phyloP scores from a whole-genome alignment of 2,329 filamentous ascomycete species.

The Aspergillus sp. region DNA sequence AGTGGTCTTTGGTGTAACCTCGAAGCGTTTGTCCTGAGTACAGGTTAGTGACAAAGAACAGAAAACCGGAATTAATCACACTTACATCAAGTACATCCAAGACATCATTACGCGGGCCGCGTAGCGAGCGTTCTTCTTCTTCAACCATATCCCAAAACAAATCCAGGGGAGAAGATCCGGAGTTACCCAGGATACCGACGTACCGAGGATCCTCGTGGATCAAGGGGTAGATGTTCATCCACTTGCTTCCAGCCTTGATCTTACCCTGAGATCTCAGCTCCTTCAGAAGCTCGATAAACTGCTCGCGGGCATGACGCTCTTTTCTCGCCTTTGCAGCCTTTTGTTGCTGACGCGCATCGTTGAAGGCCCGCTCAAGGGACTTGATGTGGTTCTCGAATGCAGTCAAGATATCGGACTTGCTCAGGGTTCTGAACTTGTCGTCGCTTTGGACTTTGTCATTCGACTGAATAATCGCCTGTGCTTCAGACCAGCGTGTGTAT shows the following conservation, averaged over 20 bases:
- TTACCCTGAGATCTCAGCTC: slow-evolving; percentile 75
- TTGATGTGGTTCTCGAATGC: slow-evolving; percentile 97
- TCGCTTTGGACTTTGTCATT: slow-evolving; percentile 77
- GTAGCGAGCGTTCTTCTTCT: slow-evolving; percentile 86
- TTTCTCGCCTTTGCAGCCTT: slow-evolving; percentile 78
- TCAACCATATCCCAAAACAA: slow-evolving; percentile 96
- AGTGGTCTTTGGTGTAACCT: slow-evolving; percentile 81
- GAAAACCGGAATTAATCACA: slow-evolving; percentile 16
- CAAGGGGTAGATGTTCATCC: slow-evolving; percentile 75
- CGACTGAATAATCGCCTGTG: slow-evolving; percentile 76
- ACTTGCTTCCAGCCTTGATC: slow-evolving; percentile 88
- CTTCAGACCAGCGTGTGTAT: slow-evolving; percentile 92
- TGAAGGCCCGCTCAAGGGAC: slow-evolving; percentile 83
- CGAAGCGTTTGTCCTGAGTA: slow-evolving; percentile 80
- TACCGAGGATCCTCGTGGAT: slow-evolving; percentile 84
- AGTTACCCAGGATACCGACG: slow-evolving; percentile 76
- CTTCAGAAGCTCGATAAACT: slow-evolving; percentile 71
- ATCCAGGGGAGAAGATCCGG: slow-evolving; percentile 82
- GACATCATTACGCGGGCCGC: slow-evolving; percentile 77
- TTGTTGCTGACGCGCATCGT: slow-evolving; percentile 84
- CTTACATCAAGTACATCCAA: slow-evolving; percentile 85
- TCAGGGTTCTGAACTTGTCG: slow-evolving; percentile 81
- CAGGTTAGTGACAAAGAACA: slow-evolving; percentile 38
- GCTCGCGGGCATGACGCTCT: slow-evolving; percentile 84
- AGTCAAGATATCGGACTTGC: slow-evolving; percentile 84